Evolutionary conservation across 2,329 filamentous ascomycete species (phyloP), one percentile per base, ranked within the genome.

Genomic region (Talaromyces piceae): DNA sequence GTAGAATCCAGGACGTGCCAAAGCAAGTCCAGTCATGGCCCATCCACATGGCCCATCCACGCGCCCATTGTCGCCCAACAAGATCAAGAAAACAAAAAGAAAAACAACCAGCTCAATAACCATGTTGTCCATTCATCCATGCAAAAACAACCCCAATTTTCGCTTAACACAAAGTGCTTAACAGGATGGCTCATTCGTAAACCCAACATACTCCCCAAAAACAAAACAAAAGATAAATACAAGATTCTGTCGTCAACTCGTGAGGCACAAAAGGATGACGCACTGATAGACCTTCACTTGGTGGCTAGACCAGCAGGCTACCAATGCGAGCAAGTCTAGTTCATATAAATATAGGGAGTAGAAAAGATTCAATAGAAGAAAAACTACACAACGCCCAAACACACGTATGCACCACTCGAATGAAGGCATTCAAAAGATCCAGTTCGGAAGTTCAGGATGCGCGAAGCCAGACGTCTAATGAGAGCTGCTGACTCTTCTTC

Each of bases 401-500:
- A 33, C 11, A 33, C n/a, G 18, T 33, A 33, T 13, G 30, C 30
- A n/a, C 30, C 30, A 33, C 13, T 16, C 18, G 30, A 33, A 16
- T 33, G 18, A 33, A 16, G 18, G 30, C 13, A 4, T 33, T 33
- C 13, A 33, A 33, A 33, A 33, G n/a, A 16, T 33, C 28, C 13
- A 5, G 30, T 16, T 33, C 30, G 30, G 13, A 13, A 13, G 13
- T 13, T 13, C 6, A n/a, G 12, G 18, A 41, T 22, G 16, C 6
- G 18, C 11, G 16, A 23, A 20, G 18, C 47, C n/a, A 45, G 31
- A 27, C 5, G 12, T 9, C 8, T n/a, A 45, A 48, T 39, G 25
- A 28, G 50, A 53, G 41, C 58, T 54, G 13, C 52, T 51, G 7
- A 82, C 70, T 76, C 88, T 94, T 73, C 91, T 85, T 73, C 90